Evolutionary conservation across 2,329 filamentous ascomycete species (phyloP).

Genomic region (Ceratocystiopsis sp.): DNA sequence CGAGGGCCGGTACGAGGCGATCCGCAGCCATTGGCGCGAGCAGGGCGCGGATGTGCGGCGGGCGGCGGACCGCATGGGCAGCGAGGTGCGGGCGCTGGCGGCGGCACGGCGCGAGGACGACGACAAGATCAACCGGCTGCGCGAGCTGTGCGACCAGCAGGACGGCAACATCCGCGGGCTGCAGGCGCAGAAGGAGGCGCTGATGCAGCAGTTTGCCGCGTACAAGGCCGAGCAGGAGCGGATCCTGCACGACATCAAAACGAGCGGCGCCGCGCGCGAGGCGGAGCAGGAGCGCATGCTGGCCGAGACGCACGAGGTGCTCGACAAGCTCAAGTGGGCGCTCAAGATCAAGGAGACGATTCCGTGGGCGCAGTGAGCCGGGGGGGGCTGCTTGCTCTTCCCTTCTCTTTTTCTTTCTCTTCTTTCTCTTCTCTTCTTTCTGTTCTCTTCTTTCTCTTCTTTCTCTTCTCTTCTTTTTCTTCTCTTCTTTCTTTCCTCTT

Average conservation of each 20-base stretch:
- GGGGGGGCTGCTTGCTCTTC: too few species aligned
- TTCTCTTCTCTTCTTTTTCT: too few species aligned
- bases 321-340: constrained; percentile 57
- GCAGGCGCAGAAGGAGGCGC: constrained; percentile 42
- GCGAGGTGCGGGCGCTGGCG: constrained; percentile 36
- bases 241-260: constrained; percentile 41
- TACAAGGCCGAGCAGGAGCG: constrained; percentile 50
- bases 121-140: constrained; percentile 44
- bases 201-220: constrained; percentile 40
- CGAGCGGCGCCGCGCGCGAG: constrained; percentile 38
- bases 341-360: constrained; percentile 49
- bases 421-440: too few species aligned
- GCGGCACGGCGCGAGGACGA: constrained; percentile 42
- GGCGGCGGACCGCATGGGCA: constrained; percentile 29
- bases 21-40: constrained; percentile 49
- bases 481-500: background rate
- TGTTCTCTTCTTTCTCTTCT: too few species aligned
- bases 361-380: constrained; percentile 30
- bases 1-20: constrained; percentile 52
- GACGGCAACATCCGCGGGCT: constrained; percentile 48
- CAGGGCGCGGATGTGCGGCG: constrained; percentile 45
- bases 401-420: background rate
- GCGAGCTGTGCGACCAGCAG: constrained; percentile 57
- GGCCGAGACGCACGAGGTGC: constrained; percentile 39
- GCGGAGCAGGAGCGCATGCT: constrained; percentile 41